Evolutionary conservation across 2,329 filamentous ascomycete species (phyloP).

Genomic region (Aspergillus quadricinctus): DNA sequence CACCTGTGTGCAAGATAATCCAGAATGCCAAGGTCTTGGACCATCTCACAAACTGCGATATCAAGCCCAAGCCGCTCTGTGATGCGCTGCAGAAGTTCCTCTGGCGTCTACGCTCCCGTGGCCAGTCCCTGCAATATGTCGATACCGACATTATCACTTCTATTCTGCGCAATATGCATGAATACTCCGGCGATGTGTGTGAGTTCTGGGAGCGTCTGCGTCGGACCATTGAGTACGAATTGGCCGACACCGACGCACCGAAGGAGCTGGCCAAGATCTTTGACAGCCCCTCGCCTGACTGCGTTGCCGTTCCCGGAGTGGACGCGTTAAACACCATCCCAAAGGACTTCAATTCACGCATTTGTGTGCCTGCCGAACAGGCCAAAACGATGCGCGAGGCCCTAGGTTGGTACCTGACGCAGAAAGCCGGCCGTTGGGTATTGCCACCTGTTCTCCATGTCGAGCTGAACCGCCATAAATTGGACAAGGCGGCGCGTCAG

Average conservation of each 20-base stretch:
- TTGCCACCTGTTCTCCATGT: conserved; percentile 51
- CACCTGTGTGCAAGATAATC: conserved; percentile 55
- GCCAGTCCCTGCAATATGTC: conserved; percentile 36
- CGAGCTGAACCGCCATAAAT: conserved; percentile 54
- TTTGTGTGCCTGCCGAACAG: conserved; percentile 36
- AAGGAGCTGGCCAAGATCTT: conserved; percentile 44
- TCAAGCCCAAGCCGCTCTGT: conserved; percentile 49
- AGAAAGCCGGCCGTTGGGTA: conserved; percentile 36
- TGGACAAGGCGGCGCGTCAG: conserved; percentile 50
- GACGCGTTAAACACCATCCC: conserved; percentile 31
- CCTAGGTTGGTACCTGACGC: conserved; percentile 28
- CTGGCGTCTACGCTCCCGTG: conserved; percentile 46
- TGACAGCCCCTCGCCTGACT: conserved; percentile 34
- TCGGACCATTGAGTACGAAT: conserved; percentile 49
- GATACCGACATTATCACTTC: conserved; percentile 41
- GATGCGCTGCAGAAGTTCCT: conserved; percentile 50
- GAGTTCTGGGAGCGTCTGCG: conserved; percentile 54
- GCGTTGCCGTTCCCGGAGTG: conserved; percentile 19
- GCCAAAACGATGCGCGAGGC: conserved; percentile 35
- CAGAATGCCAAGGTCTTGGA: conserved; percentile 48
- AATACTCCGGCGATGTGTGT: conserved; percentile 49
- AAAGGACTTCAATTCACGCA: conserved; percentile 34
- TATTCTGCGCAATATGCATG: conserved; percentile 37
- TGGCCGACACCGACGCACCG: conserved; percentile 41
- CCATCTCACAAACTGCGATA: conserved; percentile 42